Evolutionary conservation across 106 monocot genomes (phyloP).

Genomic region (Ottelia alismoides): DNA sequence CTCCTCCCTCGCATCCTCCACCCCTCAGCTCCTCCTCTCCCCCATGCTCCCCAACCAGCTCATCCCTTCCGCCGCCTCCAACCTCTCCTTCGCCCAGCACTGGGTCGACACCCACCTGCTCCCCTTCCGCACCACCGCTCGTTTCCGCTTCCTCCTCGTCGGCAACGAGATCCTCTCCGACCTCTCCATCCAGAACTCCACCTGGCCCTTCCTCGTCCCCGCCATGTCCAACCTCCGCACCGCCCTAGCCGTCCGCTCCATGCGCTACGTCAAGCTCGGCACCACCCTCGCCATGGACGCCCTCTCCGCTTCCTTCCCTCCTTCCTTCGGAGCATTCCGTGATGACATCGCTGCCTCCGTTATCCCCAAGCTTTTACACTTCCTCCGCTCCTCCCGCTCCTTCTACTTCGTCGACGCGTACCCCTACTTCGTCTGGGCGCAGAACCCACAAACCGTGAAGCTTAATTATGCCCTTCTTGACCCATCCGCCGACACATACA

Average conservation of each 20-base stretch:
- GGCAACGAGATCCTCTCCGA: constrained; percentile 59
- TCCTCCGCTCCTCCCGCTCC: constrained; percentile 27
- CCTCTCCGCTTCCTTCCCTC: constrained; percentile 23
- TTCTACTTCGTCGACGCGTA: constrained; percentile 56
- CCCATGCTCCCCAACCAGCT: constrained; percentile 33
- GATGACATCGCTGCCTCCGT: constrained; percentile 25
- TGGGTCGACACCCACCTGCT: constrained; percentile 30
- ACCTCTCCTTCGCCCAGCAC: constrained; percentile 23
- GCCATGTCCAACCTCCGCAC: constrained; percentile 51
- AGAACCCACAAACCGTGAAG: constrained; percentile 32
- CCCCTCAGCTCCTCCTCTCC: constrained; percentile 25
- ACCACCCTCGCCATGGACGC: constrained; percentile 24
- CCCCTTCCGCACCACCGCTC: constrained; percentile 9
- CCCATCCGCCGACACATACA: constrained; percentile 21
- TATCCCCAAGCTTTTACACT: constrained; percentile 32
- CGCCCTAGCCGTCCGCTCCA: constrained; percentile 18
- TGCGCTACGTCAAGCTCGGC: constrained; percentile 24
- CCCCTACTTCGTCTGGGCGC: constrained; percentile 73
- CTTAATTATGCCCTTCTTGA: constrained; percentile 58
- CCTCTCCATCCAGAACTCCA: constrained; percentile 22
- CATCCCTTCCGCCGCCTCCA: constrained; percentile 29
- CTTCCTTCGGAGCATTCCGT: constrained; percentile 27
- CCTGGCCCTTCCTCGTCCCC: constrained; percentile 53
- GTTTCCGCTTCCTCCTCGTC: constrained; percentile 43
- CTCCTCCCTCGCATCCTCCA: constrained; percentile 61